These are phyloP conservation scores for Linnemannia zychae DNA, from an alignment of 192 early-diverging fungal species.

Conservation along the genomic window DNA sequence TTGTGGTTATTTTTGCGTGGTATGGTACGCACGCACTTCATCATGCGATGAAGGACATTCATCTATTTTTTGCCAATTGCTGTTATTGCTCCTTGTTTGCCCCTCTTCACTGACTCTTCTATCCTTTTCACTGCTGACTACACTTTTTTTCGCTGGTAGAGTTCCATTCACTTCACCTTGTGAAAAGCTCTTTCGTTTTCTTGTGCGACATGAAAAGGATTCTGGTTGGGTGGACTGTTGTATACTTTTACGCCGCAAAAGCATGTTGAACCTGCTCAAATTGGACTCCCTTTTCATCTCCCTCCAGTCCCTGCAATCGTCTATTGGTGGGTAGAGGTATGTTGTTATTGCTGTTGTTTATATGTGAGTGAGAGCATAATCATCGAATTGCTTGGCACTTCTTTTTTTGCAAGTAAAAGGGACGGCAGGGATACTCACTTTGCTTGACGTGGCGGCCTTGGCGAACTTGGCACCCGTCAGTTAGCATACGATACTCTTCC, in stretches of 20 bases:
- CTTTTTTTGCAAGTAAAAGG: background rate
- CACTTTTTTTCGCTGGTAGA: too few species aligned
- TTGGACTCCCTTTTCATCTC: too few species aligned
- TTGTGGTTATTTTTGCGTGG: background rate
- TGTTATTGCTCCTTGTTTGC: too few species aligned
- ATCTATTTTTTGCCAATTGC: background rate
- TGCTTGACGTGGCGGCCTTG: background rate
- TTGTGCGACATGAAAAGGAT: background rate
- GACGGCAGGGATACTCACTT: background rate
- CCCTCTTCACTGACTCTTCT: too few species aligned
- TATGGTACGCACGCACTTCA: background rate
- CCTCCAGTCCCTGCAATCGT: background rate
- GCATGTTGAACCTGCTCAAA: too few species aligned
- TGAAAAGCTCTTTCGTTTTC: background rate
- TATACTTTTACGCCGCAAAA: background rate
- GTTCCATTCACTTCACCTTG: background rate
- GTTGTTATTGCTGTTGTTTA: too few species aligned
- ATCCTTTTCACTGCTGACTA: too few species aligned
- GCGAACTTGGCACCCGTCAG: slow-evolving; percentile 1
- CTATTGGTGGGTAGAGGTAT: background rate
- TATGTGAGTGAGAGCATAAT: background rate
- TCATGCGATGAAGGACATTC: background rate
- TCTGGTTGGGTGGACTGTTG: background rate
- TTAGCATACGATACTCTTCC: background rate
- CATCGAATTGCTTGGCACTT: background rate